Evolutionary conservation across 495 filamentous ascomycete species (phyloP).

Genomic region (Lasiosphaeria ovina): DNA sequence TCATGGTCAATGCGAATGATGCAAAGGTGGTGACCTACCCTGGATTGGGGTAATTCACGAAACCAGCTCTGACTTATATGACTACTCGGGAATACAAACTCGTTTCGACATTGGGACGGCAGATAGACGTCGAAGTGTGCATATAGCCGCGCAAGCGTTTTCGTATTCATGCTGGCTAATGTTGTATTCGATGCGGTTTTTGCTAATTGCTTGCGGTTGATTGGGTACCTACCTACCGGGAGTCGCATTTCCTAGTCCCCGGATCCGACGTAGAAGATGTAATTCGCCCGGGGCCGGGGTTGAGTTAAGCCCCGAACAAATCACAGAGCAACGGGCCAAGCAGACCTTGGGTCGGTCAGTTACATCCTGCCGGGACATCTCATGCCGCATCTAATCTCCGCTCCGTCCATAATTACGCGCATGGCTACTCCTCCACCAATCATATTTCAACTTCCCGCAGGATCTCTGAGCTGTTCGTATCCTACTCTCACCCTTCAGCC

Average conservation of each 20-base stretch:
- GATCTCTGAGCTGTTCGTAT: not conserved
- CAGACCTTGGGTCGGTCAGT: not conserved
- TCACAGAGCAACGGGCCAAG: not conserved
- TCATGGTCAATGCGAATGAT: constrained; percentile 5
- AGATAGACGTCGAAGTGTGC: constrained; percentile 1
- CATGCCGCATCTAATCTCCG: not conserved
- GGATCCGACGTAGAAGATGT: constrained; percentile 3
- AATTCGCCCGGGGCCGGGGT: not conserved
- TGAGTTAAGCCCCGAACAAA: not conserved
- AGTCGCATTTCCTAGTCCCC: not conserved
- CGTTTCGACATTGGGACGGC: constrained; percentile 9
- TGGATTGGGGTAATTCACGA: not conserved
- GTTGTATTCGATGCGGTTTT: constrained; percentile 8
- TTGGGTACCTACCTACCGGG: constrained; percentile 5
- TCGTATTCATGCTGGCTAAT: not conserved
- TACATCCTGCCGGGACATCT: not conserved
- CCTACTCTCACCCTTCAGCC: no score
- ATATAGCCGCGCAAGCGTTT: constrained; percentile 10
- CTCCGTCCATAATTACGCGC: not conserved
- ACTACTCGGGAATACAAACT: not conserved
- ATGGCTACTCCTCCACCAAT: not conserved
- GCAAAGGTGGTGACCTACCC: constrained; percentile 1
- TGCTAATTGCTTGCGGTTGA: constrained; percentile 13
- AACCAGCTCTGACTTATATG: constrained; percentile 3
- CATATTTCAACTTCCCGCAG: not conserved